Conservation (phyloP, 148 eudicot genomes). For the Vaccinium vitisidaea region DNA sequence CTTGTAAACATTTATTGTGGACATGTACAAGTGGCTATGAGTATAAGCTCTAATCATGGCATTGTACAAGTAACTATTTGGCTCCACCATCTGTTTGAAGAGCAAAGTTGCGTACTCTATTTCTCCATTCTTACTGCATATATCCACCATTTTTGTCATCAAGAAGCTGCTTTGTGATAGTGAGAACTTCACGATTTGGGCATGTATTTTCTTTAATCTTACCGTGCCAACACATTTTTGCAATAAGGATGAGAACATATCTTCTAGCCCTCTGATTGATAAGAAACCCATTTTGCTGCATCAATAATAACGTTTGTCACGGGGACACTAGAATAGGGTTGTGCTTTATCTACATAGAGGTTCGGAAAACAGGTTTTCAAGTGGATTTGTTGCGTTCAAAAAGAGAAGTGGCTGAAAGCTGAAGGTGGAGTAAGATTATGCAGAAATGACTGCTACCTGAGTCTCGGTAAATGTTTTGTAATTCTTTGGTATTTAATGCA, state of each 20-base stretch:
- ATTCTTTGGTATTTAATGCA: neutral
- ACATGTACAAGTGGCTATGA: conserved; percentile 13
- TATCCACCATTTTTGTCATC: conserved; percentile 33
- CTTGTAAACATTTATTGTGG: conserved; percentile 20
- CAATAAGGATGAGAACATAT: conserved; percentile 24
- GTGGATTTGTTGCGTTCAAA: too few relatives aligned
- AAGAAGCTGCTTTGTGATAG: conserved; percentile 33
- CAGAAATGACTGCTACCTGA: neutral
- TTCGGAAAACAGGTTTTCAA: neutral
- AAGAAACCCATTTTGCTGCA: conserved; percentile 7
- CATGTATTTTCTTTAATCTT: conserved; percentile 28
- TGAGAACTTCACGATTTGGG: conserved; percentile 34
- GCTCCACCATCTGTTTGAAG: conserved; percentile 24
- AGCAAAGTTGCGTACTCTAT: conserved; percentile 26
- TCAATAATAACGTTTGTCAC: neutral
- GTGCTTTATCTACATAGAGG: neutral
- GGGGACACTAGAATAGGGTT: neutral
- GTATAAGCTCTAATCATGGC: conserved; percentile 31
- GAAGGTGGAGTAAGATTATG: neutral
- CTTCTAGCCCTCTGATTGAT: conserved; percentile 24
- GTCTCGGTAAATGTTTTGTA: neutral
- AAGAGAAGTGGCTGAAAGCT: neutral
- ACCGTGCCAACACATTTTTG: conserved; percentile 14
- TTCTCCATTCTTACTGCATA: conserved; percentile 19
- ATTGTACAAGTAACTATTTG: conserved; percentile 31